Evolutionary conservation across 2,329 filamentous ascomycete genomes (phyloP), one percentile per base, ranked within the genome.

Genomic region (Amesomyces nigricolor): DNA sequence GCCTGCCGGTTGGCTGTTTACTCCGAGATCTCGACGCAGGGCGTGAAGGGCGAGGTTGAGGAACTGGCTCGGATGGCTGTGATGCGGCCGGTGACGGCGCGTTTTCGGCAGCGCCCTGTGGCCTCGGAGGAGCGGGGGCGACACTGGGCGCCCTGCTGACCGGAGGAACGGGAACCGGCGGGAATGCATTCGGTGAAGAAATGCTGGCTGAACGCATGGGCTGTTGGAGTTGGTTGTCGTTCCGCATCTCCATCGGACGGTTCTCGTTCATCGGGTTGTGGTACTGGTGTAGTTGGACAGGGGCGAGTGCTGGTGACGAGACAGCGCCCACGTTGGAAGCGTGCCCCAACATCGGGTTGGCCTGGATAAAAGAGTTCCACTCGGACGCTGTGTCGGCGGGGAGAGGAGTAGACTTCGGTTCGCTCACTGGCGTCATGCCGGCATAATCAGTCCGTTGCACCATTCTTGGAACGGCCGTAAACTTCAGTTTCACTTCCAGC

Each of bases 401-500:
- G 4, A 73, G 75, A 44, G 76, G 71, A 32, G 68, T 71, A 39
- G 67, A 65, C 52, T 56, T 63, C 46, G 39, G 47, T 49, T 54
- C 50, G 45, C 60, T 60, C 42, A 50, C 29, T 45, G 50, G 26
- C 6, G 68, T 67, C 55, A 64, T 60, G 45, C 48, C 54, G 22
- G 63, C 58, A 26, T 64, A 66, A 7, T 63, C 61, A 14, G 63
- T 59, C 3, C 65, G 66, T 17, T 68, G 71, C 19, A 70, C 68
- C 44, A 75, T 78, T 51, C 81, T 88, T 16, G 85, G 79, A 37
- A 96, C 86, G 14, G 87, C 86, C 2, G 91, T 87, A 54, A 99
- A 78, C 67, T 89, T 91, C 58, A 99, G 78, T 70, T 88, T 95
- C 62, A 99, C 92, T 73, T 99, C 94, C 57, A 99, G 74, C 0